Base-by-base conservation (phyloP, 2,329 filamentous ascomycete genomes). In the Neocatenulostroma microsporum region DNA sequence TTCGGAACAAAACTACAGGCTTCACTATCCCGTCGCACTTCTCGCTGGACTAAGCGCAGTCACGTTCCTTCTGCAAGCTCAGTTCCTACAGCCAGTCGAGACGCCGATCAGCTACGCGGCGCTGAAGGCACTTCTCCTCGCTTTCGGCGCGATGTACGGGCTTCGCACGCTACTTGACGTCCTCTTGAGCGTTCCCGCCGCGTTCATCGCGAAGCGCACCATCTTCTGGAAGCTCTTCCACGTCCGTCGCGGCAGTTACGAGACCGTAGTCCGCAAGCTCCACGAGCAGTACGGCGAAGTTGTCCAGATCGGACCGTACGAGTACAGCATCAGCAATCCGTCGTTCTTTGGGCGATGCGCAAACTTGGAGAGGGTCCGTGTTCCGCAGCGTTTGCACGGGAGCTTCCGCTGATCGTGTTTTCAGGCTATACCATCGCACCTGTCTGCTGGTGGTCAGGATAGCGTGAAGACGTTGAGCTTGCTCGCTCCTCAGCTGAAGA, bases 151-250 rank as follows among this genome's bases (percentile, higher is more conserved):
- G 6, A 35, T 35, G 21, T 25, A 13, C 17, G 14, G 25, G 5
- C 17, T 27, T 25, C 21, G 21, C 13, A 6, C 6, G 11, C 4
- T 27, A 5, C 5, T 15, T 5, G 18, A 5, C 17, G 12, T 4
- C 6, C n/a, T 27, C 5, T 14, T 11, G 7, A 24, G 39, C 13
- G 40, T 49, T 5, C 43, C 46, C 24, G 49, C 47, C 15, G 39
- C 46, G 5, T 18, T 43, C 14, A 24, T 51, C 15, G 50, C 50
- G 12, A 49, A 47, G 24, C 23, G 48, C 15, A 44, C 47, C 7
- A 24, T 31, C 12, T 24, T 49, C 0, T 51, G 48, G 48, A 46
- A 47, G 36, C 12, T 39, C 2, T 41, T 30, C 35, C 46, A 51
- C 25, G 25, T 47, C 10, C 17, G 40, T n/a, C 28, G 33, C n/a